phyloP scores from a whole-genome alignment of 2,329 filamentous ascomycete genomes.

The Ramichloridium luteum region DNA sequence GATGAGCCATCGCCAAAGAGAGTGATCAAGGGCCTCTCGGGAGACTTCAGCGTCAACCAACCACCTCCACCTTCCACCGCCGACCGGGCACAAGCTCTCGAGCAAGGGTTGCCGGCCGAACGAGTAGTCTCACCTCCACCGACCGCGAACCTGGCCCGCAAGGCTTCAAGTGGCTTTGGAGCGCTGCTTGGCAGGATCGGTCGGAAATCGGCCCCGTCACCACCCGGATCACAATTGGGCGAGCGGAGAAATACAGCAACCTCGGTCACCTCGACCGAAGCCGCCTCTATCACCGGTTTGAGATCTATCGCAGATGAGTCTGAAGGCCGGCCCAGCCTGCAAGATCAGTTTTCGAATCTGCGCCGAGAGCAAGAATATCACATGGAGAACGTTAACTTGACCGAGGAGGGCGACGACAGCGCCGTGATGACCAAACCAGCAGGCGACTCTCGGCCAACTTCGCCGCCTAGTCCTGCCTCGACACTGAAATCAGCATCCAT shows the following conservation, averaged over 20 bases:
- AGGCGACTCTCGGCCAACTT: constrained; percentile 5
- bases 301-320: constrained; percentile 18
- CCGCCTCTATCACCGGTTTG: constrained; percentile 12
- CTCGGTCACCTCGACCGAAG: constrained; percentile 10
- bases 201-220: constrained; percentile 33
- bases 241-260: constrained; percentile 17
- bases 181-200: constrained; percentile 57
- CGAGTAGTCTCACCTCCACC: constrained; percentile 25
- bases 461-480: constrained; percentile 5
- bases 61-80: constrained; percentile 27
- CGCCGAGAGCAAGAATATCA: constrained; percentile 34
- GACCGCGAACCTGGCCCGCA: constrained; percentile 40
- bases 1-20: constrained; percentile 7
- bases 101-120: constrained; percentile 10
- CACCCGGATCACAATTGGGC: constrained; percentile 12
- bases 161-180: constrained; percentile 77
- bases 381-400: constrained; percentile 9
- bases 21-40: constrained; percentile 55
- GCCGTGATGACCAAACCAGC: constrained; percentile 1
- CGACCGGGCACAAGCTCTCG: constrained; percentile 20
- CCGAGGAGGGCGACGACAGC: constrained; percentile 10
- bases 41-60: constrained; percentile 53
- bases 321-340: constrained; percentile 28
- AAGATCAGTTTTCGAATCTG: constrained; percentile 35
- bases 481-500: constrained; percentile 46